Conservation (phyloP, 352 stramenopile species). For the Globisporangium splendens region DNA sequence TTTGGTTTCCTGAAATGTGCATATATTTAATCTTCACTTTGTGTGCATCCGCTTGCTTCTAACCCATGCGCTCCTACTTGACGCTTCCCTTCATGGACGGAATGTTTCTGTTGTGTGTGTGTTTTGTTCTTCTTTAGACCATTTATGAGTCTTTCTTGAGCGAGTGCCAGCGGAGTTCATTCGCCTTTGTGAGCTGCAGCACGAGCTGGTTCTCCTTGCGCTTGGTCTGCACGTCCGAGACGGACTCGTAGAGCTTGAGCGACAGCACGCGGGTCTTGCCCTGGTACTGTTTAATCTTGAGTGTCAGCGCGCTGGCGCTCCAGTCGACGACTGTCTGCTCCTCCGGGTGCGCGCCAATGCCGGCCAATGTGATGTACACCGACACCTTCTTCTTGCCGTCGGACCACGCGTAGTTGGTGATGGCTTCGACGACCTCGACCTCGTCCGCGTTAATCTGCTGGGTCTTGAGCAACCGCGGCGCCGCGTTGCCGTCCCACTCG, state of each 20-base stretch:
- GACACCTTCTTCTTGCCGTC: slow-evolving; percentile 80
- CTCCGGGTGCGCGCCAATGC: slow-evolving; percentile 56
- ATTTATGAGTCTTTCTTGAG: slow-evolving; percentile 76
- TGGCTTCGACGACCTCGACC: slow-evolving; percentile 40
- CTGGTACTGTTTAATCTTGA: slow-evolving; percentile 62
- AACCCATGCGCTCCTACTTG: neutral
- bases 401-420: slow-evolving; percentile 79
- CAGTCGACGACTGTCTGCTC: slow-evolving; percentile 70
- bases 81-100: neutral
- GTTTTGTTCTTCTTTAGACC: neutral
- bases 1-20: neutral
- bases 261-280: slow-evolving; percentile 69
- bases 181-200: slow-evolving; percentile 70
- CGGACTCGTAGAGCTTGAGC: slow-evolving; percentile 80
- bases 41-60: neutral
- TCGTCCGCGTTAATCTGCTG: slow-evolving; percentile 27
- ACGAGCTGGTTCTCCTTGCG: slow-evolving; percentile 82
- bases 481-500: slow-evolving; percentile 78
- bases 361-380: slow-evolving; percentile 68
- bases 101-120: neutral
- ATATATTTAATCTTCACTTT: slow-evolving; percentile 1
- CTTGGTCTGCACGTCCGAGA: slow-evolving; percentile 74
- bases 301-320: slow-evolving; percentile 45
- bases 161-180: slow-evolving; percentile 75
- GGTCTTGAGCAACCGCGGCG: slow-evolving; percentile 70